A percentile compares a stretch with the other conserved stretches of the same genome.
Evolutionary conservation across 2,329 filamentous ascomycete genomes (phyloP).

Genomic region (Zopfia rhizophila): DNA sequence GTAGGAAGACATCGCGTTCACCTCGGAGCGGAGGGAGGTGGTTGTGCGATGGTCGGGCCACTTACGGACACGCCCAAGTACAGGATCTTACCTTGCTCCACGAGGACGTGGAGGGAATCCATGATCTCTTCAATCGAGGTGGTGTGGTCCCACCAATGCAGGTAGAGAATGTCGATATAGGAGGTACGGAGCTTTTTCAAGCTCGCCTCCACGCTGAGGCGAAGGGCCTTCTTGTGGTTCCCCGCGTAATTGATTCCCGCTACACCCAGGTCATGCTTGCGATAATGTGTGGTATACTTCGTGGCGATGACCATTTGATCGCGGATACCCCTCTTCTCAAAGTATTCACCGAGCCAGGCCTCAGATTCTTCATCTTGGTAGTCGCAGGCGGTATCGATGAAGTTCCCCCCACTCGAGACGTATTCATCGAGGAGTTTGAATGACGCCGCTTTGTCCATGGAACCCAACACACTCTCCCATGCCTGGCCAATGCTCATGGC

Average conservation of each 20-base stretch:
- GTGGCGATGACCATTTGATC: conserved; percentile 53
- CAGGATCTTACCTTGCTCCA: conserved; percentile 52
- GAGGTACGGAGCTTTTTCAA: conserved; percentile 34
- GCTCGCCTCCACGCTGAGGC: conserved; percentile 18
- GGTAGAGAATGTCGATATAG: conserved; percentile 67
- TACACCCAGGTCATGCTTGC: conserved; percentile 4
- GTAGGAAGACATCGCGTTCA: conserved; percentile 12
- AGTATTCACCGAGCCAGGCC: conserved; percentile 54
- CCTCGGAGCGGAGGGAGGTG: conserved; percentile 10
- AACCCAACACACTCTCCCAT: conserved; percentile 69
- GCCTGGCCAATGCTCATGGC: conserved; percentile 72
- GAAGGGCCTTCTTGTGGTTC: conserved; percentile 59
- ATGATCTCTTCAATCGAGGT: conserved; percentile 55
- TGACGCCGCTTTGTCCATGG: conserved; percentile 70
- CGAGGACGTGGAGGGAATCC: conserved; percentile 50
- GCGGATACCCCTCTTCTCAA: conserved; percentile 47
- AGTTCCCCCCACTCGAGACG: conserved; percentile 75
- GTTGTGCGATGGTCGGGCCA: too few species aligned
- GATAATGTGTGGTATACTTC: conserved; percentile 47
- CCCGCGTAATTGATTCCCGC: conserved; percentile 21
- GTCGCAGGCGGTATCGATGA: conserved; percentile 69
- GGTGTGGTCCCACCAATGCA: conserved; percentile 55
- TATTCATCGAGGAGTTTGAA: conserved; percentile 75
- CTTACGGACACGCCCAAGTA: conserved; percentile 56
- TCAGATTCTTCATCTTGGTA: conserved; percentile 53